These are phyloP conservation scores for Saprolegnia parasitica DNA, from an alignment of 352 stramenopile species.

Conservation along the genomic window DNA sequence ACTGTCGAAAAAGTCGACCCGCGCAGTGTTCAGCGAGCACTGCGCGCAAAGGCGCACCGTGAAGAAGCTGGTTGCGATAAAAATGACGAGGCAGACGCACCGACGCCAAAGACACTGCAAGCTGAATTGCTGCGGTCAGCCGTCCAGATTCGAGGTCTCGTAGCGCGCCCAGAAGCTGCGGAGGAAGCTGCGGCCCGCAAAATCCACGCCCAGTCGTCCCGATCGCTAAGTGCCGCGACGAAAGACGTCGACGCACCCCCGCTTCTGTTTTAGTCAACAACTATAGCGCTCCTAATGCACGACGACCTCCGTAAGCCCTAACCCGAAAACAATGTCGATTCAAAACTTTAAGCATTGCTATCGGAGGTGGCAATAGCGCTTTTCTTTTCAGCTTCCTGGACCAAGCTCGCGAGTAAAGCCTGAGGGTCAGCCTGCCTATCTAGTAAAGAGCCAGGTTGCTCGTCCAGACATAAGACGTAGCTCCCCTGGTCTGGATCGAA, in stretches of 20 bases:
- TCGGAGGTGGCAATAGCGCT: too few species aligned
- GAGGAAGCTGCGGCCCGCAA: background rate
- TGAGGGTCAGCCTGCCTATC: too few species aligned
- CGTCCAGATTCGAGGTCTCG: constrained; percentile 22
- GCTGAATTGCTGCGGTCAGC: background rate
- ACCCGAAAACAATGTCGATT: background rate
- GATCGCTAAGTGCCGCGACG: background rate
- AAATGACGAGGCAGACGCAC: background rate
- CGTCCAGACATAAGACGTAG: too few species aligned
- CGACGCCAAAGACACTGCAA: constrained; percentile 6
- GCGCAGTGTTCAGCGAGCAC: constrained; percentile 33
- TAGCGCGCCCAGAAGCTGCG: constrained; percentile 9
- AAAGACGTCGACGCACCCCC: background rate
- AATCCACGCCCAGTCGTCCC: background rate
- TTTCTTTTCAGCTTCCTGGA: too few species aligned
- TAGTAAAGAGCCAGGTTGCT: too few species aligned
- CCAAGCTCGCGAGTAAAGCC: too few species aligned
- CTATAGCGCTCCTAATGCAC: background rate
- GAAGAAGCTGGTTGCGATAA: constrained; percentile 31
- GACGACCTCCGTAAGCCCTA: background rate
- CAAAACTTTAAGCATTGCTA: background rate
- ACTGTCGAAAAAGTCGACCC: constrained; percentile 50
- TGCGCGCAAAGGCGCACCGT: constrained; percentile 39
- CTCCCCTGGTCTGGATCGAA: too few species aligned
- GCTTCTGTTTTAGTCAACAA: background rate